A percentile compares a stretch with the other conserved stretches of the same genome.
Conservation (phyloP, 2,329 filamentous ascomycete species). For the Pseudogymnoascus sp. region DNA sequence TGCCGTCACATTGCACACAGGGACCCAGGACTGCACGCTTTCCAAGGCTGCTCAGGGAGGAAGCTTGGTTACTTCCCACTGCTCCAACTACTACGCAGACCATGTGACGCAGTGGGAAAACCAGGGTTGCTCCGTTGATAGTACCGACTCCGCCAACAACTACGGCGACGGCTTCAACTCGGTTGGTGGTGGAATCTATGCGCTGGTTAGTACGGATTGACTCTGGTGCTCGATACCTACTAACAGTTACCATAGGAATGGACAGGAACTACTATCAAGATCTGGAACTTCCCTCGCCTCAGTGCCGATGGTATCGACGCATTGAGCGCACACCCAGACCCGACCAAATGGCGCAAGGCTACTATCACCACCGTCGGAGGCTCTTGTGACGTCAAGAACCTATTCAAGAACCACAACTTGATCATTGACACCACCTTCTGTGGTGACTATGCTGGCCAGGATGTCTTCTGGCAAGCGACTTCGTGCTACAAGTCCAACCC, state of each 20-base stretch:
- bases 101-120: slow-evolving; percentile 33
- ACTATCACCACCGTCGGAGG: slow-evolving; percentile 48
- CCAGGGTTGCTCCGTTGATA: slow-evolving; percentile 18
- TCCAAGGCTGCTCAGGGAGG: slow-evolving; percentile 28
- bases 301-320: slow-evolving; percentile 59
- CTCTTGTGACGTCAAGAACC: slow-evolving; percentile 59
- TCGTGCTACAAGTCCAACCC: slow-evolving; percentile 44
- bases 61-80: slow-evolving; percentile 14
- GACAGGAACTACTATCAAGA: slow-evolving; percentile 55
- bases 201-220: slow-evolving; percentile 39
- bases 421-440: slow-evolving; percentile 80
- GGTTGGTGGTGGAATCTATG: slow-evolving; percentile 40
- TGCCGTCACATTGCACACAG: slow-evolving; percentile 19
- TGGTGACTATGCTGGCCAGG: slow-evolving; percentile 69
- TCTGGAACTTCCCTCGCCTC: slow-evolving; percentile 71
- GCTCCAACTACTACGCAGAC: slow-evolving; percentile 17
- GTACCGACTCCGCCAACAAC: slow-evolving; percentile 16
- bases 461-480: slow-evolving; percentile 45
- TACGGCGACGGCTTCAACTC: slow-evolving; percentile 21
- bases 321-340: slow-evolving; percentile 53
- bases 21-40: slow-evolving; percentile 20
- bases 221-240: slow-evolving; percentile 33
- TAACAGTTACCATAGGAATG: slow-evolving; percentile 56
- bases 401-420: slow-evolving; percentile 67
- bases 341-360: slow-evolving; percentile 59